Evolutionary conservation across 2,329 filamentous ascomycete genomes (phyloP).

Genomic region (Pestalotiopsis sp.): DNA sequence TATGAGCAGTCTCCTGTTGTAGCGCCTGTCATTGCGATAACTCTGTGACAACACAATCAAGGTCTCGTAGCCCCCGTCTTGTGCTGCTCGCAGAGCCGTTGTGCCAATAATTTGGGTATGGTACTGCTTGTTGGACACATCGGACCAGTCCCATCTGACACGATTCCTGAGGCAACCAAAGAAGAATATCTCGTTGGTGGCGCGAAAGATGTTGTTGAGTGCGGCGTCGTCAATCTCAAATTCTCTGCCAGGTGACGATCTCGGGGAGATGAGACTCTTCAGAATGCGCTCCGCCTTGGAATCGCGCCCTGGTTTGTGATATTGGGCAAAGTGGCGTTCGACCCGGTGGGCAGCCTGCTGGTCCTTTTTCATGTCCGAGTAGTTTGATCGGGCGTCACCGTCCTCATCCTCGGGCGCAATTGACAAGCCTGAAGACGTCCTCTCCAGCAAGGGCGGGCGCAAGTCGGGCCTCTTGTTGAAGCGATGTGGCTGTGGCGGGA

Average conservation of each 20-base stretch:
- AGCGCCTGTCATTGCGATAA: slow-evolving; percentile 58
- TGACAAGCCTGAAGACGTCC: slow-evolving; percentile 52
- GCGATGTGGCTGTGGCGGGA: neutral
- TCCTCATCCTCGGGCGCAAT: slow-evolving; percentile 42
- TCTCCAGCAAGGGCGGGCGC: slow-evolving; percentile 41
- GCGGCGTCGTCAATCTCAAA: slow-evolving; percentile 61
- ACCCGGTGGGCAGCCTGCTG: slow-evolving; percentile 52
- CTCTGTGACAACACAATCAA: slow-evolving; percentile 63
- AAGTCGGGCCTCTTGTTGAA: slow-evolving; percentile 4
- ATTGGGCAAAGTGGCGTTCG: slow-evolving; percentile 46
- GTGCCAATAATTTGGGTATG: slow-evolving; percentile 62
- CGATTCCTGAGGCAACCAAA: slow-evolving; percentile 56
- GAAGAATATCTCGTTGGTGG: slow-evolving; percentile 68
- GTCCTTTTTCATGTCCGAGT: slow-evolving; percentile 46
- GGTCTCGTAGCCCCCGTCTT: slow-evolving; percentile 60
- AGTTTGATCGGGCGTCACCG: slow-evolving; percentile 33
- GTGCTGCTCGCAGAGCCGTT: slow-evolving; percentile 57
- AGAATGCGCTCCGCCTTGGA: slow-evolving; percentile 62
- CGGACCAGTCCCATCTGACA: slow-evolving; percentile 66
- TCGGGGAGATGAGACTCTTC: slow-evolving; percentile 58
- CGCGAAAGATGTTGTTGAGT: slow-evolving; percentile 60
- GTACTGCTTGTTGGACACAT: slow-evolving; percentile 51
- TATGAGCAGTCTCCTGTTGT: slow-evolving; percentile 63
- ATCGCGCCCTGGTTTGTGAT: slow-evolving; percentile 47
- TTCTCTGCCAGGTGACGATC: slow-evolving; percentile 42